Evolutionary conservation across 192 early-diverging fungal genomes (phyloP), one percentile per base, ranked within the genome.

Genomic region (Rhizophagus prolifer): DNA sequence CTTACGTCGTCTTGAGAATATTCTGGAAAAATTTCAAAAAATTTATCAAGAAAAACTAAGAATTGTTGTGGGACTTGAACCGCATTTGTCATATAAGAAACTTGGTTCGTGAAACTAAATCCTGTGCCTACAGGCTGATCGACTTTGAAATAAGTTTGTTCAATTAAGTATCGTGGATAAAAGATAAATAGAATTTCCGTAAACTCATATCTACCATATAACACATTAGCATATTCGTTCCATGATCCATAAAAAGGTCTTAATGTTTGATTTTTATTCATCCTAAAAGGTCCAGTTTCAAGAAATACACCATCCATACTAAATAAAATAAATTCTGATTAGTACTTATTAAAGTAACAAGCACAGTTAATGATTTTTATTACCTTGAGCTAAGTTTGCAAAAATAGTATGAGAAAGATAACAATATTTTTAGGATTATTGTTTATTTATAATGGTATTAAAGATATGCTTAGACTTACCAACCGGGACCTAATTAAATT

Each of bases 261-360:
- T 4, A 91, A 66, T 3, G 79, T 67, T 16, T 81, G 44, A 71
- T 88, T 79, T 6, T 70, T 69, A 34, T 87, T 79, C 21, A 89
- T 79, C 44, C 87, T 80, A 63, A 82, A 82, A 28, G 88, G 87
- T 59, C 88, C 90, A 77, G 80, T 84, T 61, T 91, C 90, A 50
- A 91, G 78, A 79, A 91, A 91, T 61, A 89, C 74, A 38, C 90
- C 90, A 81, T 91, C 90, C 82, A 90, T 90, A 67, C 88, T 89
- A 46, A 77, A 68, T 38, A 69, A 74, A 26, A 44, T 23, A 34
- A 69, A 16, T 21, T 50, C 9, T 10, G 30, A 12, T 26, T 26
- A 62, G 41, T 44, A 26, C 25, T 28, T 9, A 62, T 62, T 62
- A 26, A 62, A 13, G 25, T 3, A 26, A 26, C 23, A 14, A 6